Evolutionary conservation across 1,139 yeast species (phyloP).

Genomic region (Lodderomyces margitis): DNA sequence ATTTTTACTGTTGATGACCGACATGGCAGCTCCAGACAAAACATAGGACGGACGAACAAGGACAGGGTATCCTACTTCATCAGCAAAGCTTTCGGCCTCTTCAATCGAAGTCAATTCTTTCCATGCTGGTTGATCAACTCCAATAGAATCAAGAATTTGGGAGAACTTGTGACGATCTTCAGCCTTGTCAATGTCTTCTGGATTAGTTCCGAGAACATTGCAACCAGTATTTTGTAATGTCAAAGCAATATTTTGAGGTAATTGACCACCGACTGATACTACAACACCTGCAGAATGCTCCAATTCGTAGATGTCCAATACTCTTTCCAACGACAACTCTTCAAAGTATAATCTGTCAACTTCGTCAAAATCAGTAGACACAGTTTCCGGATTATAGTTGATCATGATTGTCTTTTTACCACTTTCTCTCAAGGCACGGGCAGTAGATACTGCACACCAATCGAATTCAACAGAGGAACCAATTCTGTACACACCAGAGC

Average conservation of each 20-base stretch:
- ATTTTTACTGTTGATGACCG: constrained; percentile 73
- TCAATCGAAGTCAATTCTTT: constrained; percentile 84
- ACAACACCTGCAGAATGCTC: constrained; percentile 89
- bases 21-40: constrained; percentile 98
- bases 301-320: constrained; percentile 92
- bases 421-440: constrained; percentile 84
- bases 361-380: constrained; percentile 96
- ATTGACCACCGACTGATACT: constrained; percentile 96
- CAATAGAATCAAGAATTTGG: constrained; percentile 84
- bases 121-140: constrained; percentile 97
- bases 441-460: constrained; percentile 99
- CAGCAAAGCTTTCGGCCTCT: constrained; percentile 85
- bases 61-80: constrained; percentile 89
- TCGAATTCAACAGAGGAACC: constrained; percentile 98
- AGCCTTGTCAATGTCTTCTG: constrained; percentile 93
- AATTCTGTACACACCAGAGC: constrained; percentile 97
- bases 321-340: constrained; percentile 92
- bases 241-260: constrained; percentile 95
- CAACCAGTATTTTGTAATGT: constrained; percentile 80
- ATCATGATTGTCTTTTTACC: constrained; percentile 94
- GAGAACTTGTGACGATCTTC: constrained; percentile 99
- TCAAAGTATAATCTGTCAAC: constrained; percentile 96
- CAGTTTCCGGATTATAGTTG: constrained; percentile 98
- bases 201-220: constrained; percentile 88
- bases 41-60: constrained; percentile 97